Conservation (phyloP, 2,329 filamentous ascomycete genomes). For the Alternaria conjuncta region DNA sequence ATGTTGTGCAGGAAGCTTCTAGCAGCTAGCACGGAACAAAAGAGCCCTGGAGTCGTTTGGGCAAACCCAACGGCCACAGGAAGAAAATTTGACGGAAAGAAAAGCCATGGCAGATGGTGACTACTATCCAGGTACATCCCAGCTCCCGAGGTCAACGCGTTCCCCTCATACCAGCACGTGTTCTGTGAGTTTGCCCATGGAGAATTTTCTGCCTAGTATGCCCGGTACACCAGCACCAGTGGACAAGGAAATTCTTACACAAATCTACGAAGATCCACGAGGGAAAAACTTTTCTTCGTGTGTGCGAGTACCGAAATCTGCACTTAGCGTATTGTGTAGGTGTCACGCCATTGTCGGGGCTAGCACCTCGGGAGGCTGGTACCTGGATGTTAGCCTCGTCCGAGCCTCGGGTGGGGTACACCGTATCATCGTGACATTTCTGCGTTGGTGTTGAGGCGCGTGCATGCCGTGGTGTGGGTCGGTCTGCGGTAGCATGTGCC, state of each 20-base stretch:
- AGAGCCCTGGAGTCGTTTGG: not conserved
- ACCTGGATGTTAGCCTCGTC: not conserved
- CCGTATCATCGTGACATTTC: constrained; percentile 5
- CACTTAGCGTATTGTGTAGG: not conserved
- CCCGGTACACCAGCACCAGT: not conserved
- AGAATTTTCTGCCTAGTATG: constrained; percentile 5
- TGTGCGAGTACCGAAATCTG: not conserved
- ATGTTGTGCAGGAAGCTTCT: constrained; percentile 5
- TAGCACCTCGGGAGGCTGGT: not conserved
- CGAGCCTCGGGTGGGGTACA: constrained; percentile 5
- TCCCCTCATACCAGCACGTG: not conserved
- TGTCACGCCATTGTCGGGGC: not conserved
- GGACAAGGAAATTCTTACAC: not conserved
- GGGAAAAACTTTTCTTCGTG: not conserved
- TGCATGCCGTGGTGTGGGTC: not conserved
- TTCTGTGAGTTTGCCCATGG: not conserved
- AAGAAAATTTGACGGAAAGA: not conserved
- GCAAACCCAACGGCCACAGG: not conserved
- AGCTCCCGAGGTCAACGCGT: not conserved
- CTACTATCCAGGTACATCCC: not conserved
- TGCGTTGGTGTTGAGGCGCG: constrained; percentile 6
- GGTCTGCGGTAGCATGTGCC: not conserved
- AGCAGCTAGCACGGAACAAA: constrained; percentile 1
- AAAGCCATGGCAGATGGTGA: not conserved
- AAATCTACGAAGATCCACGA: not conserved